Base-by-base conservation (phyloP, 2,329 filamentous ascomycete genomes). In the Aspergillus fumigatus region DNA sequence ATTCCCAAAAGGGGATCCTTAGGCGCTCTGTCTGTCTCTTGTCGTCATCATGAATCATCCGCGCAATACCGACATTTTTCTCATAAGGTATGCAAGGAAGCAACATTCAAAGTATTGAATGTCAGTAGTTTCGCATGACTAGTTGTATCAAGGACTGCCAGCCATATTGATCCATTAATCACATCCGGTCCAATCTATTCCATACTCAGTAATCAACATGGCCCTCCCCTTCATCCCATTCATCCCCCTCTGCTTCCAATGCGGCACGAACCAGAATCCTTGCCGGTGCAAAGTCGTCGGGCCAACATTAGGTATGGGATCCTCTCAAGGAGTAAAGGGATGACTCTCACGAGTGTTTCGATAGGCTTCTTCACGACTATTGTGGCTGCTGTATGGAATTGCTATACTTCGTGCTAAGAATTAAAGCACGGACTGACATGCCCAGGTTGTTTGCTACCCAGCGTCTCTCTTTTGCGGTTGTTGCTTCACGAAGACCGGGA, bases 201-300 rank as follows among this genome's bases (percentile, higher is more conserved):
- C 17, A 17, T 7, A 38, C 32, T n/a, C 17, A 35, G 38, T 27
- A 11, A 32, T 27, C 47, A 57, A 27, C 19, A 76, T 78, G 75
- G 69, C 65, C 54, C 68, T 63, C 58, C 27, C 77, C 52, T 76
- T 73, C 66, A 63, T 82, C 50, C 79, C 79, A 19, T 67, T 82
- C 53, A 77, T 80, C 41, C 74, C 81, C 10, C 67, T 82, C 62
- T 83, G 80, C 68, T 79, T 83, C 67, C 80, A 84, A 67, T 83
- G 80, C 67, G 81, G 70, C 48, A 83, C 80, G 8, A 75, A 83
- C 58, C 79, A 84, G 62, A 84, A 84, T 54, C 82, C 81, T 3
- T 84, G 81, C 55, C 79, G 78, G 59, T 83, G 80, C 65, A 84
- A 84, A 65, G 74, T 84, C 8, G 75, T 84, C 27, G 81, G 82